Evolutionary conservation across 2,329 filamentous ascomycete species (phyloP).

Genomic region (Colletotrichum tropicale): DNA sequence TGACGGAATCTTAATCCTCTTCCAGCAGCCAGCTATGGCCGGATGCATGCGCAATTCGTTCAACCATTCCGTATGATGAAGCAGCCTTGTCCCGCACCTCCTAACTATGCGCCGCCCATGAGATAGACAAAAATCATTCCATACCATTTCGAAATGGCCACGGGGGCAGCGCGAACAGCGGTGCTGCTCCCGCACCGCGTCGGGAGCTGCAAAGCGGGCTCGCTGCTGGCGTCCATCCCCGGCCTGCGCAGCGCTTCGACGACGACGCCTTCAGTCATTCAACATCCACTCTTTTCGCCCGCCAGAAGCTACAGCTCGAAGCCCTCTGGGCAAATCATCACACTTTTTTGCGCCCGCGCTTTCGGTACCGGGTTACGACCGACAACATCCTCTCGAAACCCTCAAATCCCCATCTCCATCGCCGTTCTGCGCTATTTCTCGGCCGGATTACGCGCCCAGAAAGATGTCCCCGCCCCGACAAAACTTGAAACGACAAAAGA

Average conservation of each 20-base stretch:
- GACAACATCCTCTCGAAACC: not conserved
- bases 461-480: conserved; percentile 13
- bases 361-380: not conserved
- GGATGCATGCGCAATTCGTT: not conserved
- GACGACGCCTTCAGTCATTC: not conserved
- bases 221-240: conserved; percentile 18
- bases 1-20: conserved; percentile 2
- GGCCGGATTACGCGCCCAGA: conserved; percentile 25
- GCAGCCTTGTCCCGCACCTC: not conserved
- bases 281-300: conserved; percentile 9
- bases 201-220: conserved; percentile 29
- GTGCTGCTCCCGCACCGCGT: conserved; percentile 52
- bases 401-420: not conserved
- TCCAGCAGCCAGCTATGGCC: not conserved
- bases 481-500: not conserved
- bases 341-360: not conserved
- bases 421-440: conserved; percentile 33
- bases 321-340: not conserved
- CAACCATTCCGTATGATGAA: conserved; percentile 10
- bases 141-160: conserved; percentile 24
- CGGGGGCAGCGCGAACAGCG: conserved; percentile 52
- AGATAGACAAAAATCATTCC: not conserved
- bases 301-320: not conserved
- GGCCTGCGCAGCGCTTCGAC: conserved; percentile 15
- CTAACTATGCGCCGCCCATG: conserved; percentile 18